A percentile compares a stretch with the other conserved stretches of the same genome.
These are phyloP conservation scores for Xylaria sp. DNA, from an alignment of 2,329 filamentous ascomycete genomes.

Conservation along the genomic window DNA sequence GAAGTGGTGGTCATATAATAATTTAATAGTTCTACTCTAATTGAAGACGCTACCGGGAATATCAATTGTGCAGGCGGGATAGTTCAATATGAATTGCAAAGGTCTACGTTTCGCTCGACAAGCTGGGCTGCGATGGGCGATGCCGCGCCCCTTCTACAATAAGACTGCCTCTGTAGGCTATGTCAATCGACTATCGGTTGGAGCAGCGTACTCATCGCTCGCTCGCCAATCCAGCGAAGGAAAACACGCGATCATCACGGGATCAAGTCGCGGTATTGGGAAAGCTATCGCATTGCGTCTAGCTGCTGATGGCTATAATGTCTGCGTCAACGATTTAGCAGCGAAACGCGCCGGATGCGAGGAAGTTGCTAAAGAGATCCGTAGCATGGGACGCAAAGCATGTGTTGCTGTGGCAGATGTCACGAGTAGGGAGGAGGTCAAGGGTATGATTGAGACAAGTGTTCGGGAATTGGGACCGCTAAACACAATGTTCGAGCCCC, in stretches of 20 bases:
- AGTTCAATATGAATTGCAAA: slow-evolving; percentile 6
- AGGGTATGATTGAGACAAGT: slow-evolving; percentile 60
- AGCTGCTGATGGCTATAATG: slow-evolving; percentile 72
- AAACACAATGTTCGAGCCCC: slow-evolving; percentile 50
- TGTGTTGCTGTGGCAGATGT: slow-evolving; percentile 70
- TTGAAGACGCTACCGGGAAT: background rate
- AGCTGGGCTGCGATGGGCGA: slow-evolving; percentile 2
- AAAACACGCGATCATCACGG: slow-evolving; percentile 47
- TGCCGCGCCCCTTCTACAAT: background rate
- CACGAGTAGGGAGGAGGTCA: slow-evolving; percentile 64
- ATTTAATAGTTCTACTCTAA: background rate
- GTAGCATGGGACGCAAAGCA: slow-evolving; percentile 61
- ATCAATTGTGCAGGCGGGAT: background rate
- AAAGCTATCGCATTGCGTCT: slow-evolving; percentile 72
- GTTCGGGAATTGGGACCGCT: slow-evolving; percentile 65
- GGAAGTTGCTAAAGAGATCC: slow-evolving; percentile 64
- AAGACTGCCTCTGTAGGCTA: too few species aligned
- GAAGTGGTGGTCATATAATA: background rate
- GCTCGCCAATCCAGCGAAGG: slow-evolving; percentile 35
- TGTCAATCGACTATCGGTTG: background rate
- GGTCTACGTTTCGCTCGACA: slow-evolving; percentile 11
- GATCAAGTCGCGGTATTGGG: slow-evolving; percentile 58
- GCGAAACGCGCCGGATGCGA: slow-evolving; percentile 64
- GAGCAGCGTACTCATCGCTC: slow-evolving; percentile 39
- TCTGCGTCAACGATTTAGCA: slow-evolving; percentile 72